Evolutionary conservation across 371 early-diverging fungal species (phyloP).

Genomic region (Conidiobolus incongruus): DNA sequence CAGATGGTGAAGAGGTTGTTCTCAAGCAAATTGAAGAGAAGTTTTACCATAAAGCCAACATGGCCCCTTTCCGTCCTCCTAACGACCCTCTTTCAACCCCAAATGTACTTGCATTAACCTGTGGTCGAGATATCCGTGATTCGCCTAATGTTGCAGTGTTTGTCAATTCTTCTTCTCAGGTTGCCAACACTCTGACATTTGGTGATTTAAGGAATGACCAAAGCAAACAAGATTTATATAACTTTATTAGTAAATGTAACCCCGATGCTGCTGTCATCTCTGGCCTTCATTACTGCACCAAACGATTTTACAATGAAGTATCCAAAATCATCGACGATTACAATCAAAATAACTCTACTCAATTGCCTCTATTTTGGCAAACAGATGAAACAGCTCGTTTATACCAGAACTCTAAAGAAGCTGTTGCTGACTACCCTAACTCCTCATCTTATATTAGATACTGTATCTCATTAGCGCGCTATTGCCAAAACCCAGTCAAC

Average conservation of each 20-base stretch:
- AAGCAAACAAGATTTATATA: slow-evolving; percentile 19
- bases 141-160: slow-evolving; percentile 47
- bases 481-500: slow-evolving; percentile 59
- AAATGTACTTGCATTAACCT: slow-evolving; percentile 63
- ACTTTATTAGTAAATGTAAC: slow-evolving; percentile 28
- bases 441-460: slow-evolving; percentile 53
- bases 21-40: slow-evolving; percentile 30
- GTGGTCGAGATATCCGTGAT: slow-evolving; percentile 46
- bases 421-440: slow-evolving; percentile 42
- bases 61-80: slow-evolving; percentile 12
- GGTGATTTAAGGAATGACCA: slow-evolving; percentile 34
- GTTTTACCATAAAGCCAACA: slow-evolving; percentile 32
- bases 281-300: slow-evolving; percentile 51
- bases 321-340: slow-evolving; percentile 33
- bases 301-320: slow-evolving; percentile 41
- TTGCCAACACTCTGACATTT: slow-evolving; percentile 34
- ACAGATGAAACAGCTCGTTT: slow-evolving; percentile 78
- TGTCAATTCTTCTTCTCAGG: slow-evolving; percentile 50
- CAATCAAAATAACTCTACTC: slow-evolving; percentile 39
- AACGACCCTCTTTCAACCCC: slow-evolving; percentile 35
- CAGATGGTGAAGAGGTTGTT: slow-evolving; percentile 45
- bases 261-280: slow-evolving; percentile 68
- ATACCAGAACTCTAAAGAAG: slow-evolving; percentile 51
- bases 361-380: slow-evolving; percentile 16
- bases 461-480: slow-evolving; percentile 67